Evolutionary conservation across 768 basidiomycete genomes (phyloP).

Genomic region (Tricholoma matsutake): DNA sequence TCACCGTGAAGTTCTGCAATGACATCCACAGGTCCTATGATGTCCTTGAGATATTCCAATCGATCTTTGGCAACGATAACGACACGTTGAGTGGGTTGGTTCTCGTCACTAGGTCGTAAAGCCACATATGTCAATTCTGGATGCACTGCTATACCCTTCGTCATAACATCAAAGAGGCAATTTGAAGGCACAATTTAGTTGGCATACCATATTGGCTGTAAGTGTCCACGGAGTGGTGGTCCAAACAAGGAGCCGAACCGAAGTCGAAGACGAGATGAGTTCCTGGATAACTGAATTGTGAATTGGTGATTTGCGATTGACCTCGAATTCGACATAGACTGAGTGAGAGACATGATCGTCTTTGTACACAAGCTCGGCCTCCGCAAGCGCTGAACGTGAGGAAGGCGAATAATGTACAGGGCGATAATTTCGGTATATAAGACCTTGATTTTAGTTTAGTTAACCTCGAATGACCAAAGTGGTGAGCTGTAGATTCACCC

Average conservation of each 20-base stretch:
- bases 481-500: conserved; percentile 39
- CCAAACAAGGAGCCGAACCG: conserved; percentile 76
- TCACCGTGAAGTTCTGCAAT: conserved; percentile 37
- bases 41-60: conserved; percentile 33
- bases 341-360: conserved; percentile 88
- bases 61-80: conserved; percentile 54
- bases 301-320: conserved; percentile 36
- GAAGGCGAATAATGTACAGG: conserved; percentile 96
- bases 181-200: not conserved
- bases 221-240: conserved; percentile 98
- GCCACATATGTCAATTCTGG: conserved; percentile 66
- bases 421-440: conserved; percentile 82
- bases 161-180: not conserved
- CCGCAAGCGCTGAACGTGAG: conserved; percentile 89
- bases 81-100: conserved; percentile 21
- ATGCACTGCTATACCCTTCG: conserved; percentile 86
- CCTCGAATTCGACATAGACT: conserved; percentile 77
- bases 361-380: conserved; percentile 89
- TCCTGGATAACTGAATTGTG: conserved; percentile 26
- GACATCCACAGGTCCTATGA: conserved; percentile 37
- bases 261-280: conserved; percentile 26
- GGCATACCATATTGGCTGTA: conserved; percentile 86
- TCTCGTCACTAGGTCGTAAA: conserved; percentile 27
- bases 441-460: conserved; percentile 39
- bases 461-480: not conserved